These are phyloP conservation scores for Prunus salicina DNA, from an alignment of 306 rosid genomes.

Conservation along the genomic window DNA sequence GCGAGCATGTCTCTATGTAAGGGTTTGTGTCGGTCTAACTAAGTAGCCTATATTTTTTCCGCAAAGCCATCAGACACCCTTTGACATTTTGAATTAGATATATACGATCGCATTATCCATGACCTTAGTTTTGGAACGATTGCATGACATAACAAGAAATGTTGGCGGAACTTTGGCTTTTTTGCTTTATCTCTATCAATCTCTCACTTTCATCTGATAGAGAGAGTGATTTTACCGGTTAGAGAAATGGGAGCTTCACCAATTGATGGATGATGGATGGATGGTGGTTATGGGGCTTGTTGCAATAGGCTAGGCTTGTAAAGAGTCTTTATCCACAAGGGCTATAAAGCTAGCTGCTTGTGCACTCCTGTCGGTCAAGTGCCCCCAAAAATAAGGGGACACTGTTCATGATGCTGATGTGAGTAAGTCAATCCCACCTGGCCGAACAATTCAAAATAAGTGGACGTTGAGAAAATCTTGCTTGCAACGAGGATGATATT, in stretches of 20 bases:
- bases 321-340: constrained; percentile 32
- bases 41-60: too few relatives aligned
- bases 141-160: neutral
- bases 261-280: constrained; percentile 28
- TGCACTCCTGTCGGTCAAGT: constrained; percentile 56
- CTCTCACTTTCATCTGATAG: constrained; percentile 34
- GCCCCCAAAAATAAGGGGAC: constrained; percentile 50
- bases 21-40: too few relatives aligned
- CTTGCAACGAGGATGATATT: too few relatives aligned
- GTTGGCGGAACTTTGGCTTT: constrained; percentile 20
- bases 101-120: neutral
- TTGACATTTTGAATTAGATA: too few relatives aligned
- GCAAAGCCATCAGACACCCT: too few relatives aligned
- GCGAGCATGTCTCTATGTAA: too few relatives aligned
- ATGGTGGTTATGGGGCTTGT: neutral
- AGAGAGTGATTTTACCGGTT: constrained; percentile 23
- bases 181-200: constrained; percentile 10
- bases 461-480: too few relatives aligned
- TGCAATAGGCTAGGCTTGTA: neutral
- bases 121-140: neutral
- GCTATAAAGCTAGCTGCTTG: constrained; percentile 29
- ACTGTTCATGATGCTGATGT: constrained; percentile 35
- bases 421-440: constrained; percentile 23
- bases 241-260: constrained; percentile 29
- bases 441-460: constrained; percentile 30